A percentile compares a stretch with the other conserved stretches of the same genome.
These are phyloP conservation scores for Phoma sp. DNA, from an alignment of 2,329 filamentous ascomycete genomes.

Conservation along the genomic window DNA sequence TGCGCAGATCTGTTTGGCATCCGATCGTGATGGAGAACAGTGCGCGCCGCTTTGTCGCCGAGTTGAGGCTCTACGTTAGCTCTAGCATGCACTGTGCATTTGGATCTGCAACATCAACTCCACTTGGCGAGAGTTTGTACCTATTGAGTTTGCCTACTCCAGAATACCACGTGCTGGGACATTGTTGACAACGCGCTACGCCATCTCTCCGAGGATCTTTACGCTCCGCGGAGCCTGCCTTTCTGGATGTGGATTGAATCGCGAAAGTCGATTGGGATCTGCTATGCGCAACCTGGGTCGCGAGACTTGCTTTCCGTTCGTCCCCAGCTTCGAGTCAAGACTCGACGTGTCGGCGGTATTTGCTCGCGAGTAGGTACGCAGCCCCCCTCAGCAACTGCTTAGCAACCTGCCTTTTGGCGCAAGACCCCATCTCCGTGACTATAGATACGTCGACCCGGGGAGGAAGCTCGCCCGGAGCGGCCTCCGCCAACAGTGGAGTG, in stretches of 20 bases:
- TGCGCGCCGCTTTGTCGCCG: constrained; percentile 1
- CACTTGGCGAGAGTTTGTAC: too few species aligned
- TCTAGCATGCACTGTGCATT: not conserved
- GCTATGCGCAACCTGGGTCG: not conserved
- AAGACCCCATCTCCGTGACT: not conserved
- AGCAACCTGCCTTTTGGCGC: too few species aligned
- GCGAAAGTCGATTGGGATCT: too few species aligned
- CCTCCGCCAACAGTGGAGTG: not conserved
- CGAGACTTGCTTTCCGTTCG: not conserved
- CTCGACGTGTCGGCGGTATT: not conserved
- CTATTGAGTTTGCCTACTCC: too few species aligned
- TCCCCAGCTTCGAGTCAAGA: not conserved
- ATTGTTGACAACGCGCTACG: not conserved
- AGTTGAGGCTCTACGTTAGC: constrained; percentile 13
- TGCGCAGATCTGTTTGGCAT: too few species aligned
- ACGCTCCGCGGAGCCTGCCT: not conserved
- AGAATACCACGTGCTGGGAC: not conserved
- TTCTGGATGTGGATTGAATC: not conserved
- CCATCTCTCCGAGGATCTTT: not conserved
- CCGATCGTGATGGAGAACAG: not conserved
- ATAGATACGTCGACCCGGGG: not conserved
- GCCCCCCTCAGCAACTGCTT: not conserved
- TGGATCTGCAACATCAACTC: not conserved
- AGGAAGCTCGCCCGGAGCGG: not conserved
- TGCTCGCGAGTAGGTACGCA: too few species aligned